These are phyloP conservation scores for Hanseniaspora osmophila DNA, from an alignment of 805 yeast genomes.

Conservation along the genomic window DNA sequence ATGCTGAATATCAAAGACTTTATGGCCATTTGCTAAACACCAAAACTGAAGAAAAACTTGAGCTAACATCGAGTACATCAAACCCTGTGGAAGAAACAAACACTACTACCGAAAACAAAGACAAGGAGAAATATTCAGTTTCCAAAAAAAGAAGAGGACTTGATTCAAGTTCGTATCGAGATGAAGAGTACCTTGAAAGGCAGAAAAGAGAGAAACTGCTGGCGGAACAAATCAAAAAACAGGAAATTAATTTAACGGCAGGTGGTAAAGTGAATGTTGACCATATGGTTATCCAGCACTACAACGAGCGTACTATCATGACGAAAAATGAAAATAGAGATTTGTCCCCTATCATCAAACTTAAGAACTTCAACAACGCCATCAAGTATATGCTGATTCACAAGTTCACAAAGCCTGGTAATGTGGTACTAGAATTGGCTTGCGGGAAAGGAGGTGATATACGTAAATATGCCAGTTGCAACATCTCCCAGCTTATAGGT, in stretches of 20 bases:
- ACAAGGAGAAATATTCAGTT: background rate
- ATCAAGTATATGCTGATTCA: constrained; percentile 76
- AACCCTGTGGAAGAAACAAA: background rate
- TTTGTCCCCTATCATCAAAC: constrained; percentile 69
- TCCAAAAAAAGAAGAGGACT: background rate
- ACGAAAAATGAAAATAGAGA: constrained; percentile 50
- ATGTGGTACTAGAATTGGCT: constrained; percentile 68
- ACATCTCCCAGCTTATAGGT: constrained; percentile 69
- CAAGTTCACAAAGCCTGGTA: constrained; percentile 42
- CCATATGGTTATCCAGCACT: constrained; percentile 65
- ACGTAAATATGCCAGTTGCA: constrained; percentile 70
- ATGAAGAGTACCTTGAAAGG: constrained; percentile 21
- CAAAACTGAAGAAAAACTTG: constrained; percentile 6
- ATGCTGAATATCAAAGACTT: constrained; percentile 23
- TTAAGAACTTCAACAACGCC: constrained; percentile 82
- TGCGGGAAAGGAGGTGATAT: constrained; percentile 98
- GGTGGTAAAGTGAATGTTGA: constrained; percentile 33
- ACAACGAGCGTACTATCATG: constrained; percentile 68
- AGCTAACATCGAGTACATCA: constrained; percentile 4
- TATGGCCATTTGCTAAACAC: constrained; percentile 12
- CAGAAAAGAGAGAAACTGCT: constrained; percentile 19
- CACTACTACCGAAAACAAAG: background rate
- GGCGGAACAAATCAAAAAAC: constrained; percentile 22
- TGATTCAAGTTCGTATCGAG: background rate
- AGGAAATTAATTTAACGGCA: constrained; percentile 24